Evolutionary conservation across 2,329 filamentous ascomycete species (phyloP), one percentile per base, ranked within the genome.

Genomic region (Aspergillus amoenus): DNA sequence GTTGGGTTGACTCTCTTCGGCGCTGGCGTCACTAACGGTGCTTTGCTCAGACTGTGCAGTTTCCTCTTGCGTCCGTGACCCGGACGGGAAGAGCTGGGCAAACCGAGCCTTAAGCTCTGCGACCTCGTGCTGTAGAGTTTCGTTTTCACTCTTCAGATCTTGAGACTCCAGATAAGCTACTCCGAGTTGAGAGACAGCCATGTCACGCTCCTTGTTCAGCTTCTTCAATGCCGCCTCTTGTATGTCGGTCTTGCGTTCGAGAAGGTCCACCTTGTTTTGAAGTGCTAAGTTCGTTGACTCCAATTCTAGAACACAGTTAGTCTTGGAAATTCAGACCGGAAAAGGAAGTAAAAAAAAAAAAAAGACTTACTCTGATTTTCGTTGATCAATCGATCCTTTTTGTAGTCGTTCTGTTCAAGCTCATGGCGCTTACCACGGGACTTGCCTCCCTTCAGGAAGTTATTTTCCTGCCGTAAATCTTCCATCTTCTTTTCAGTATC

Each of bases 131-230:
- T 66, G 66, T 27, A 78, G 48, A 7, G 47, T 62, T 34, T 76
- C 72, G 50, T 76, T 77, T 30, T 78, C 73, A 6, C 60, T 61
- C 57, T 78, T 77, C 3, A 77, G 66, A 48, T 78, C 76, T 49
- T 78, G 81, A 3, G 76, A 75, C 43, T 80, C 81, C 52, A 82
- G 78, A 63, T 81, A 85, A 1, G 83, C 83, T 21, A 82, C 78
- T 8, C 79, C 81, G 18, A 86, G 71, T 60, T 86, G 83, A 21
- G 78, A 79, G n/a, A 84, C 76, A 39, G 84, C 78, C 55, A 80
- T 80, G 62, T 86, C 83, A 37, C 83, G 79, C 63, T 87, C 84
- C 39, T 80, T 77, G 17, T 76, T 81, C 41, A 85, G 67, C 15
- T 80, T 79, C 65, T 82, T 82, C 56, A 84, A 76, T 5, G 80